These are phyloP conservation scores for Rhizopogon roseolus DNA, from an alignment of 768 basidiomycete species.

Conservation along the genomic window DNA sequence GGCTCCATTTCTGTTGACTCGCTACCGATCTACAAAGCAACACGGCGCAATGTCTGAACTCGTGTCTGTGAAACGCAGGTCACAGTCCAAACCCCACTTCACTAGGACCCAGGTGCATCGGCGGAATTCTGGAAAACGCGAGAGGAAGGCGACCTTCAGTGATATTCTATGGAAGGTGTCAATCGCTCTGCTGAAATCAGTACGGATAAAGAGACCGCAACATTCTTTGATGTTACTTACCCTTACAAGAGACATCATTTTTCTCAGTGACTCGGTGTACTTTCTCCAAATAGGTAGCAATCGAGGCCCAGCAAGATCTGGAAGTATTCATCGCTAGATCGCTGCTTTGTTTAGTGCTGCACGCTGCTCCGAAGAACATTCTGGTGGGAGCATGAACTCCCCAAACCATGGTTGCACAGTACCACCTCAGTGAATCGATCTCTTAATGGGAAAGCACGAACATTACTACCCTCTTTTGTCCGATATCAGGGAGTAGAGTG, in stretches of 20 bases:
- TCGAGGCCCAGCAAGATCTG: not conserved
- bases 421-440: not conserved
- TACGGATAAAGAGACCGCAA: not conserved
- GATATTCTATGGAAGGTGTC: not conserved
- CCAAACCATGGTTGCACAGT: not conserved
- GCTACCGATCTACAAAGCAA: not conserved
- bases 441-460: not conserved
- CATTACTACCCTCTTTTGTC: not conserved
- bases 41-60: not conserved
- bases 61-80: not conserved
- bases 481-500: not conserved
- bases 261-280: not conserved
- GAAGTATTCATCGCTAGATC: not conserved
- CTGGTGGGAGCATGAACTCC: not conserved
- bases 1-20: not conserved
- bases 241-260: not conserved
- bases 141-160: not conserved
- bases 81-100: not conserved
- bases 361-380: not conserved
- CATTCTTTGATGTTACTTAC: not conserved
- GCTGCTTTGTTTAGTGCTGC: not conserved
- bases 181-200: not conserved
- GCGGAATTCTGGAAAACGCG: not conserved
- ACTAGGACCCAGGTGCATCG: not conserved
- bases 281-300: not conserved